Evolutionary conservation across 1,139 yeast species (phyloP).

Genomic region (Taiozyma onychis): DNA sequence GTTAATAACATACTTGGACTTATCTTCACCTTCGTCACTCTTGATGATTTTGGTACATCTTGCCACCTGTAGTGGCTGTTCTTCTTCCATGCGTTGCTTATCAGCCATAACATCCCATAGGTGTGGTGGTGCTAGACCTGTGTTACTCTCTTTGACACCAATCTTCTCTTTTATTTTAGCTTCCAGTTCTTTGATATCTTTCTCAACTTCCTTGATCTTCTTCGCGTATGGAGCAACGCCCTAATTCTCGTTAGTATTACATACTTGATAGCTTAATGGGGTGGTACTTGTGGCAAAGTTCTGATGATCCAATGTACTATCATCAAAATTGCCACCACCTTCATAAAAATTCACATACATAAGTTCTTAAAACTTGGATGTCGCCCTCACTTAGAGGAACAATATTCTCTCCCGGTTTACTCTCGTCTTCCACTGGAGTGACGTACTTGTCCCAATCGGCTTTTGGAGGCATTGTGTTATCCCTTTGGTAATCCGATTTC

Average conservation of each 20-base stretch:
- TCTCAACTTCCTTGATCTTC: slow-evolving; percentile 73
- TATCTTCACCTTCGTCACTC: slow-evolving; percentile 64
- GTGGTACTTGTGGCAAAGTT: neutral
- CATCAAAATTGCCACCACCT: slow-evolving; percentile 11
- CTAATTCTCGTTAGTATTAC: slow-evolving; percentile 21
- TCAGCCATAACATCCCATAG: slow-evolving; percentile 98
- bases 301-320: neutral
- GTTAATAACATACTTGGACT: slow-evolving; percentile 89
- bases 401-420: slow-evolving; percentile 63
- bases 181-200: slow-evolving; percentile 79
- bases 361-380: slow-evolving; percentile 92
- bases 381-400: slow-evolving; percentile 93
- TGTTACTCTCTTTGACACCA: slow-evolving; percentile 91
- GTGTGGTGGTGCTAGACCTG: slow-evolving; percentile 93
- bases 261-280: neutral
- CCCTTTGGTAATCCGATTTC: neutral
- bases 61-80: slow-evolving; percentile 96
- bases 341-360: slow-evolving; percentile 31
- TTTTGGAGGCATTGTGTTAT: slow-evolving; percentile 35
- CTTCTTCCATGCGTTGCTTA: slow-evolving; percentile 86
- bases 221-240: slow-evolving; percentile 96
- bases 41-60: slow-evolving; percentile 96
- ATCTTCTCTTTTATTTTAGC: slow-evolving; percentile 86
- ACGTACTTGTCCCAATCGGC: slow-evolving; percentile 95
- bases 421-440: slow-evolving; percentile 69